A percentile compares a stretch with the other conserved stretches of the same genome.
These are phyloP conservation scores for Bertia moriformis DNA, from an alignment of 2,329 filamentous ascomycete genomes.

Conservation along the genomic window DNA sequence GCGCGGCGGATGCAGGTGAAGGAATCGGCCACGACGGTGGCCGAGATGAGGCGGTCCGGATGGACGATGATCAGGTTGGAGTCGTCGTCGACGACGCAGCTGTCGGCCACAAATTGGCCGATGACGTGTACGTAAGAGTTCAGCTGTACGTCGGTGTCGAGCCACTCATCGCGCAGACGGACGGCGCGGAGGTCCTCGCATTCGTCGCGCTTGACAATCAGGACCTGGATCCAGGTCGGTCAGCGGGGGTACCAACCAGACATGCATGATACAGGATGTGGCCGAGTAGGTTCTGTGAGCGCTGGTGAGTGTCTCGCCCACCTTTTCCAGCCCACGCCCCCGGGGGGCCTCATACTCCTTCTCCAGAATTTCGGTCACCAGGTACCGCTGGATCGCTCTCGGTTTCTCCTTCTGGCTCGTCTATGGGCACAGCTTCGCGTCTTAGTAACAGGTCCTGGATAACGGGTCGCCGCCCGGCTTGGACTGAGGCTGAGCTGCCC, in stretches of 20 bases:
- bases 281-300: not conserved
- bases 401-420: conserved; percentile 38
- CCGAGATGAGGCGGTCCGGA: conserved; percentile 86
- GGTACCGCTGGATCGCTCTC: conserved; percentile 73
- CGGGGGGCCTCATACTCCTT: conserved; percentile 51
- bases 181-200: conserved; percentile 53
- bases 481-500: too few species aligned
- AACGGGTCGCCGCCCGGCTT: conserved; percentile 12
- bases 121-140: conserved; percentile 77
- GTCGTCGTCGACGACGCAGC: conserved; percentile 70
- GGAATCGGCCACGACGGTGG: conserved; percentile 91
- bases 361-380: conserved; percentile 61
- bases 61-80: conserved; percentile 80
- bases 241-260: conserved; percentile 6
- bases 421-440: too few species aligned
- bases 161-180: conserved; percentile 73
- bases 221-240: conserved; percentile 38
- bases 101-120: conserved; percentile 57
- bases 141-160: conserved; percentile 60
- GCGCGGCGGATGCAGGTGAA: conserved; percentile 82
- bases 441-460: conserved; percentile 9
- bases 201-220: conserved; percentile 70
- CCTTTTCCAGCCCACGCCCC: conserved; percentile 57
- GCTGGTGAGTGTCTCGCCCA: conserved; percentile 18
- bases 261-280: not conserved